Evolutionary conservation across 129 eudicot species (phyloP), one percentile per base, ranked within the genome.

Genomic region (Arctium lappa): DNA sequence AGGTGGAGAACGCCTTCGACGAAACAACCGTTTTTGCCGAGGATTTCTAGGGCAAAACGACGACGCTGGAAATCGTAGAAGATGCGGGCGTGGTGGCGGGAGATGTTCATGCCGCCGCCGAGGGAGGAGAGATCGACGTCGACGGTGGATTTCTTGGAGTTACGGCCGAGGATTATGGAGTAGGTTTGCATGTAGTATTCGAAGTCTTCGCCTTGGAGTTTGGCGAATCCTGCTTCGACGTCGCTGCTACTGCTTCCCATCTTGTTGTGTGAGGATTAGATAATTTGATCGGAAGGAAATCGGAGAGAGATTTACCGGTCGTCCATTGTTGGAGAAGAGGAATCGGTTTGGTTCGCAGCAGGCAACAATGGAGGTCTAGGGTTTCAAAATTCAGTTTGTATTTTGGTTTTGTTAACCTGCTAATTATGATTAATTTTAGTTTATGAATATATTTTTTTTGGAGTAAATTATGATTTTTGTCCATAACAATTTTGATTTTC

Each of bases 11-110:
- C 99, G 33, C 97, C 97, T 74, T 95, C 99, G 44, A 95, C 99
- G 75, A 82, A 90, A 42, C 99, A 95, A 1, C 99, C 99, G 85
- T 95, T 95, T 46, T 93, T 95, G 7, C 99, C 99, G 31, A 95
- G 89, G n/a, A 95, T 94, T 60, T 93, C 97, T n/a, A 95, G 93
- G 73, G 97, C 97, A 73, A 95, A 95, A 53, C 99, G 97, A 22
- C 99, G 98, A 7, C 98, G 94, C 66, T 91, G 94, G 90, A 95
- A 95, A 80, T 95, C 98, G 93, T 95, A 95, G 92, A 92, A 95
- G 84, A 95, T 92, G 75, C 98, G 99, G n/a, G 99, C 99, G 86
- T 95, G 99, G 88, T 93, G 93, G 72, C 99, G 97, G 77, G 97
- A 93, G 87, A 95, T 95, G 89, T 95, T 95, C 99, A 95, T 95